Percentiles rank a stretch among this genome's conserved stretches.
These are phyloP conservation scores for Flaveria ramosissima DNA, from an alignment of 129 eudicot species.

Conservation along the genomic window DNA sequence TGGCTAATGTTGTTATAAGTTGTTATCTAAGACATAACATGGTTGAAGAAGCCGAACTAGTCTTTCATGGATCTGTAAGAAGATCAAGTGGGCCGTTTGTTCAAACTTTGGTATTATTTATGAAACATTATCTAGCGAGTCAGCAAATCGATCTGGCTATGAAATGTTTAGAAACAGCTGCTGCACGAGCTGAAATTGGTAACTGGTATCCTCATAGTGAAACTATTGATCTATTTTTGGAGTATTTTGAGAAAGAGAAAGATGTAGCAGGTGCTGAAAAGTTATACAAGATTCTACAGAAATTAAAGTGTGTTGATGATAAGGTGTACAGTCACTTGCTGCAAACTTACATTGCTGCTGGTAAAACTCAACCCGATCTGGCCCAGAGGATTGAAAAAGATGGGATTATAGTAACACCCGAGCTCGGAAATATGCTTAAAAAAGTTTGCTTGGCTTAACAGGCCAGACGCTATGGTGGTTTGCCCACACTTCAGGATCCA, in stretches of 20 bases:
- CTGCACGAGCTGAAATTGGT: conserved; percentile 29
- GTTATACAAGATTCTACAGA: conserved; percentile 48
- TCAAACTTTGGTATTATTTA: conserved; percentile 37
- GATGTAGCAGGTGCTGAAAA: conserved; percentile 64
- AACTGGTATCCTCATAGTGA: conserved; percentile 41
- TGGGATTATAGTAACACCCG: conserved; percentile 42
- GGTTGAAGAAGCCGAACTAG: conserved; percentile 63
- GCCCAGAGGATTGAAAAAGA: conserved; percentile 56
- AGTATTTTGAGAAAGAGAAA: conserved; percentile 44
- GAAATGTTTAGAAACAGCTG: conserved; percentile 50
- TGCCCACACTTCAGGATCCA: not conserved
- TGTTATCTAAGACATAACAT: conserved; percentile 47
- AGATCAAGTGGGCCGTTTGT: conserved; percentile 46
- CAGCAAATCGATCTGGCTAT: conserved; percentile 45
- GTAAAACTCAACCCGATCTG: conserved; percentile 37
- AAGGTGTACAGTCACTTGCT: conserved; percentile 48
- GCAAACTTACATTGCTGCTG: conserved; percentile 55
- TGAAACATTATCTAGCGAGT: conserved; percentile 37
- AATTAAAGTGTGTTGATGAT: conserved; percentile 44
- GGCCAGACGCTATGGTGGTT: not conserved
- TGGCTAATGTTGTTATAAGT: conserved; percentile 44
- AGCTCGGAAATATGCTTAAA: conserved; percentile 53
- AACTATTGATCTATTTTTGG: conserved; percentile 37
- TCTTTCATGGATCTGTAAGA: conserved; percentile 38
- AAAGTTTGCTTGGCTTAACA: conserved; percentile 40